phyloP scores from a whole-genome alignment of 371 early-diverging fungal genomes.

The Rhizopus delemar region DNA sequence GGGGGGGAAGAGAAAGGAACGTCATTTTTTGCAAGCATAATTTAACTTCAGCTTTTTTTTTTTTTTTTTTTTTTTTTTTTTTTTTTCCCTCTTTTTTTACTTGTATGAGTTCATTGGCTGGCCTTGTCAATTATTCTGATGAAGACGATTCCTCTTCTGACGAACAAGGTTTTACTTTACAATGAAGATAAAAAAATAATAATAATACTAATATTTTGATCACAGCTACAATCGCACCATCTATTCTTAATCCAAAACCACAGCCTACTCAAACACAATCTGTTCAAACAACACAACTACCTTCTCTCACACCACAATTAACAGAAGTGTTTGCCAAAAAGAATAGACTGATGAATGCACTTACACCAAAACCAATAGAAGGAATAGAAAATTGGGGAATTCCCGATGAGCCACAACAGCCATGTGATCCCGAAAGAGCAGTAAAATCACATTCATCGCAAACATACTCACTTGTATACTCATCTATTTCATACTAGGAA shows the following conservation, averaged over 20 bases:
- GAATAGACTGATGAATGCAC: constrained; percentile 20
- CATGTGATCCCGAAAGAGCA: constrained; percentile 53
- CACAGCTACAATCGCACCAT: too few species aligned
- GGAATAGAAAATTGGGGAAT: constrained; percentile 53
- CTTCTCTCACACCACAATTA: neutral
- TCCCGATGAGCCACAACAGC: constrained; percentile 50
- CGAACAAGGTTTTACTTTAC: constrained; percentile 14
- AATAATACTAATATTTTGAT: too few species aligned
- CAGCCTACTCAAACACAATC: neutral
- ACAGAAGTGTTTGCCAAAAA: neutral
- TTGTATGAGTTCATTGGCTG: constrained; percentile 26
- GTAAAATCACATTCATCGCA: constrained; percentile 25
- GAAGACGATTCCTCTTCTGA: constrained; percentile 34
- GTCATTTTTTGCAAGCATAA: too few species aligned
- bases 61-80: neutral
- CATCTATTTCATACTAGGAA: constrained; percentile 37
- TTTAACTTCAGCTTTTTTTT: neutral
- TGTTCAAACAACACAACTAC: neutral
- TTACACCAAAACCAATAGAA: constrained; percentile 41
- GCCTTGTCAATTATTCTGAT: constrained; percentile 41
- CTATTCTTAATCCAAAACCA: neutral
- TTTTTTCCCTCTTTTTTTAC: neutral
- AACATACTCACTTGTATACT: neutral
- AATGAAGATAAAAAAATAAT: too few species aligned
- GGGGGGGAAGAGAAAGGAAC: too few species aligned